These are phyloP conservation scores for Panicum miliaceum DNA, from an alignment of 176 grass and related monocot genomes.

Conservation along the genomic window DNA sequence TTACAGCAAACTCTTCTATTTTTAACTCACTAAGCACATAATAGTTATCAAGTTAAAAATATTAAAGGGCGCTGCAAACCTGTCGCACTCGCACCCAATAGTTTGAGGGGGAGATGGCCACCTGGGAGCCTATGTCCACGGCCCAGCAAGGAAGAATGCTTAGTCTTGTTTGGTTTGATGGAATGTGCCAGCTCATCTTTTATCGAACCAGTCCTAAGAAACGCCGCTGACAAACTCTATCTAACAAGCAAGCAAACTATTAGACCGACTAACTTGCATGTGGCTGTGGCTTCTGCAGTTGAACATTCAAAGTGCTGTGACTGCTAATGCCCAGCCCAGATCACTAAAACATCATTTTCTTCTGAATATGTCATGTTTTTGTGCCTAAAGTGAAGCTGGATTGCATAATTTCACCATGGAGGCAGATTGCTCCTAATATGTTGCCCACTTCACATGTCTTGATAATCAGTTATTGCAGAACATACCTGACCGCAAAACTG, in stretches of 20 bases:
- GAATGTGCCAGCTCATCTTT: not conserved
- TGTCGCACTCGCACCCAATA: not conserved
- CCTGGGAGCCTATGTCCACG: not conserved
- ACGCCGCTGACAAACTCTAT: not conserved
- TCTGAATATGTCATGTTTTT: not conserved
- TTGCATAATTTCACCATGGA: not conserved
- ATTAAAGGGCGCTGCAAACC: not conserved
- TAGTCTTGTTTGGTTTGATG: not conserved
- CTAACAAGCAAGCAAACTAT: not conserved
- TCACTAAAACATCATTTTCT: not conserved
- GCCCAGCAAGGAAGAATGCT: not conserved
- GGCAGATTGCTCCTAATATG: not conserved
- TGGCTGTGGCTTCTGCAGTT: not conserved
- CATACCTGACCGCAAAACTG: not conserved
- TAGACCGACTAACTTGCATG: not conserved
- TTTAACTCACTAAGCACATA: not conserved
- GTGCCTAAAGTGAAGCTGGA: not conserved
- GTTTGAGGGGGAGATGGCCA: not conserved
- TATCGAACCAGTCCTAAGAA: not conserved
- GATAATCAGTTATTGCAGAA: not conserved
- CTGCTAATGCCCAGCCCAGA: not conserved
- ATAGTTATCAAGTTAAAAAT: not conserved
- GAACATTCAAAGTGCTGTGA: not conserved
- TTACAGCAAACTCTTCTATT: not conserved
- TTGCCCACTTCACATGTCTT: not conserved